These are phyloP conservation scores for Trametes sanguinea DNA, from an alignment of 768 basidiomycete species.

Conservation along the genomic window DNA sequence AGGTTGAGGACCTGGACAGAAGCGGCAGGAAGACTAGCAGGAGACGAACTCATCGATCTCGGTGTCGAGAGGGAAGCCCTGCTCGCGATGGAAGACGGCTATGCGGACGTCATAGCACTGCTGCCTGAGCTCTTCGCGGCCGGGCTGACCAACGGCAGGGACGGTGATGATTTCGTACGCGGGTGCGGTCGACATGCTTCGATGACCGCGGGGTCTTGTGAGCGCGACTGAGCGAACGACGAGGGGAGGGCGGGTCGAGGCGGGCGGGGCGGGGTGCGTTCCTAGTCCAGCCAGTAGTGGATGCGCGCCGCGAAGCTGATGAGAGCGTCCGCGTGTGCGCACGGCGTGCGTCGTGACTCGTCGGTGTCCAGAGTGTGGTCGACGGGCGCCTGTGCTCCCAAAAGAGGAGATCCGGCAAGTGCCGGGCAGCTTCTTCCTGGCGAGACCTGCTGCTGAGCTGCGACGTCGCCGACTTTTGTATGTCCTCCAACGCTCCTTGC, in stretches of 20 bases:
- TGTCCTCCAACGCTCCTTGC: slow-evolving; percentile 19
- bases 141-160: slow-evolving; percentile 37
- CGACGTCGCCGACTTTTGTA: slow-evolving; percentile 19
- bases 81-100: slow-evolving; percentile 63
- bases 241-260: background rate
- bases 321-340: background rate
- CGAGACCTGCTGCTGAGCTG: slow-evolving; percentile 2
- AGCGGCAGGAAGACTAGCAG: slow-evolving; percentile 10
- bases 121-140: slow-evolving; percentile 51
- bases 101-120: slow-evolving; percentile 68
- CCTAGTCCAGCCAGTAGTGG: background rate
- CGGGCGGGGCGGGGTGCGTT: background rate
- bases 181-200: slow-evolving; percentile 26
- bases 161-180: slow-evolving; percentile 61
- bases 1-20: background rate
- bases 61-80: slow-evolving; percentile 69
- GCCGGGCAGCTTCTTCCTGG: slow-evolving; percentile 17
- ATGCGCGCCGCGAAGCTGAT: slow-evolving; percentile 8
- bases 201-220: background rate
- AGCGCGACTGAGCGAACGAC: background rate
- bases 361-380: background rate
- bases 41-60: slow-evolving; percentile 72
- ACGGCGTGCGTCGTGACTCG: background rate
- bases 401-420: slow-evolving; percentile 6
- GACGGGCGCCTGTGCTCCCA: slow-evolving; percentile 4